Evolutionary conservation across 768 basidiomycete species (phyloP), one percentile per base, ranked within the genome.

Genomic region (Collybia sp.): DNA sequence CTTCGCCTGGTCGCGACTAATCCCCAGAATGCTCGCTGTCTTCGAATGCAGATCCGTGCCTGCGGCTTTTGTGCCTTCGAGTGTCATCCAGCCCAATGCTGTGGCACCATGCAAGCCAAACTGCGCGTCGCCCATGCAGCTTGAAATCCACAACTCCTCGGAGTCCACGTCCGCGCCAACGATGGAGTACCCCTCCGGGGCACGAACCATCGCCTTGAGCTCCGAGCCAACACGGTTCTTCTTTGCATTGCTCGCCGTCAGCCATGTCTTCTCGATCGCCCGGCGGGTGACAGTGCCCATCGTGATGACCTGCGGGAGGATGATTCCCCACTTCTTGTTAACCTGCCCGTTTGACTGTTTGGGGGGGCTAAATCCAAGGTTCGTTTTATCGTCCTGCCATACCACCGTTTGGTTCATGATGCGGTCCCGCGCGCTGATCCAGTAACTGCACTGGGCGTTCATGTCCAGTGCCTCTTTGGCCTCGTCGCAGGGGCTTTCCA

Each of bases 201-300:
- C 94, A 17, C 88, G 84, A 8, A 99, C 85, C 94, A 98, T 96
- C 3, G 94, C 90, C 62, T 98, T 98, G 51, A 98, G 79, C 66
- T 99, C 96, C 0, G 93, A 96, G 1, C 95, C 95, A n/a, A 98
- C 89, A 15, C 96, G 85, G 54, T 96, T 95, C 68, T 83, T 84
- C 75, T 98, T 99, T 2, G 96, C 94, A 56, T 99, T 99, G 53
- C 93, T 93, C 0, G 96, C 96, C 0, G 96, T 98, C 42, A 99
- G 69, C 96, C 96, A 98, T 2, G 95, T 98, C 65, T 86, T 90
- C 68, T 98, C 96, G 52, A 98, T 95, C 6, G 96, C 93, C 30
- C 94, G 84, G 8, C 94, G 92, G 12, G 95, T 99, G 44, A 98
- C 92, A 0, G 96, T 97, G 12, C 96, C 96, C 96, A 99, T 99